Conservation (phyloP, 169 alveolate genomes). For the Eimeria falciformis region DNA sequence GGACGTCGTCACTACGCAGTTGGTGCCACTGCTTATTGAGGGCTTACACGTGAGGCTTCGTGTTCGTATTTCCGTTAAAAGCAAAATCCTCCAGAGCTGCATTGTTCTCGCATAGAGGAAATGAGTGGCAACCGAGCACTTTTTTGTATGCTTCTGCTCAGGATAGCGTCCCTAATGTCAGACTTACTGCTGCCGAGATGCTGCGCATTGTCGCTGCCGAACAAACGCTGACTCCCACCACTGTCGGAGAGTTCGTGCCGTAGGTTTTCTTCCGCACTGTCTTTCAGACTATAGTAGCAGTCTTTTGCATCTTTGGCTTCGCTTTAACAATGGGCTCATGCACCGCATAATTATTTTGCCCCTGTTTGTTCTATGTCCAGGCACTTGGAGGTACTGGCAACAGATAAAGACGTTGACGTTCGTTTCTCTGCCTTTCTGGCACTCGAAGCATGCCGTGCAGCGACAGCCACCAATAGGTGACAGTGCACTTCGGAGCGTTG, state of each 20-base stretch:
- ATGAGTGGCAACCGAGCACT: neutral
- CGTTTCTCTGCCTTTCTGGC: neutral
- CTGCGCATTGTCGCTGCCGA: neutral
- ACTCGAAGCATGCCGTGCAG: neutral
- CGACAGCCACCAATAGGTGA: too few species aligned
- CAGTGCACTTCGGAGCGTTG: too few species aligned
- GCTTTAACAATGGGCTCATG: too few species aligned
- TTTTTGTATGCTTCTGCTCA: neutral
- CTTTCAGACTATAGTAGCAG: too few species aligned
- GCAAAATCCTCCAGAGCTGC: neutral
- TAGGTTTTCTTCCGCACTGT: neutral
- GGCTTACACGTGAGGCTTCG: neutral
- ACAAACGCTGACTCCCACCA: neutral
- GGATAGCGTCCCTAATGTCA: conserved; percentile 52
- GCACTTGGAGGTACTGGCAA: neutral
- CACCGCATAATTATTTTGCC: too few species aligned
- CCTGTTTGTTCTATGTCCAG: too few species aligned
- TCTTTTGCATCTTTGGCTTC: too few species aligned
- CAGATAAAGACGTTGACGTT: conserved; percentile 6
- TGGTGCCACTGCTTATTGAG: neutral
- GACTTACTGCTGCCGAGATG: conserved; percentile 39
- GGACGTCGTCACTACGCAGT: neutral
- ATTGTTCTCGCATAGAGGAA: neutral
- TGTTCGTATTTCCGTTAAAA: neutral
- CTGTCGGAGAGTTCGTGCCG: neutral